A percentile compares a stretch with the other conserved stretches of the same genome.
Evolutionary conservation across 2,329 filamentous ascomycete genomes (phyloP).

Genomic region (Exophiala sp.): DNA sequence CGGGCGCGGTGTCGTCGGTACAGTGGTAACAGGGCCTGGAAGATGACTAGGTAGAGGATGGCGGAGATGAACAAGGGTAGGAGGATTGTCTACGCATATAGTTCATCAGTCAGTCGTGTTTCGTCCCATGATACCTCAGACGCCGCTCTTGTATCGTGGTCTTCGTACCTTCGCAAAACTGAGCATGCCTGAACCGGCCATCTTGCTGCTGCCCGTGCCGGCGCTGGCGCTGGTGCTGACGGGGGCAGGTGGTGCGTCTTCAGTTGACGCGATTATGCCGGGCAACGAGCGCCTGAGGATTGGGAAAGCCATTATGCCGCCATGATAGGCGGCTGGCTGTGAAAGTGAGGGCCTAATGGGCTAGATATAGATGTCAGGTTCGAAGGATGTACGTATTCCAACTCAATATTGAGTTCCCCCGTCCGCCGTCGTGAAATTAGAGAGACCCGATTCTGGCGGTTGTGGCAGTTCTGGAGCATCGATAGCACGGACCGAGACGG

Average conservation of each 20-base stretch:
- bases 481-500: conserved; percentile 2
- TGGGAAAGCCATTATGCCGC: conserved; percentile 16
- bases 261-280: conserved; percentile 6
- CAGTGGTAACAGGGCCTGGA: conserved; percentile 60
- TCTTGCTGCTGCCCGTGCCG: conserved; percentile 7
- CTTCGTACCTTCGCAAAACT: conserved; percentile 17
- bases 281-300: conserved; percentile 13
- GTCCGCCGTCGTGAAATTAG: conserved; percentile 10
- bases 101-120: not conserved
- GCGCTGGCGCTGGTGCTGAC: conserved; percentile 4
- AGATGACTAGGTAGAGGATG: conserved; percentile 59
- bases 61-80: conserved; percentile 66
- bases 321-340: conserved; percentile 17
- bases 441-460: conserved; percentile 5
- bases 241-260: conserved; percentile 8
- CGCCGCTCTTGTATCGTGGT: not conserved
- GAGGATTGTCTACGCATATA: conserved; percentile 55
- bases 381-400: not conserved
- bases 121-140: not conserved
- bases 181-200: conserved; percentile 18
- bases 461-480: conserved; percentile 9
- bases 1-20: conserved; percentile 65
- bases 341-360: not conserved
- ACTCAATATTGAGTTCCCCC: not conserved
- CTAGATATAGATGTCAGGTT: conserved; percentile 3